Conservation (phyloP, 139 green algal species). For the Ostreobium quekettii region DNA sequence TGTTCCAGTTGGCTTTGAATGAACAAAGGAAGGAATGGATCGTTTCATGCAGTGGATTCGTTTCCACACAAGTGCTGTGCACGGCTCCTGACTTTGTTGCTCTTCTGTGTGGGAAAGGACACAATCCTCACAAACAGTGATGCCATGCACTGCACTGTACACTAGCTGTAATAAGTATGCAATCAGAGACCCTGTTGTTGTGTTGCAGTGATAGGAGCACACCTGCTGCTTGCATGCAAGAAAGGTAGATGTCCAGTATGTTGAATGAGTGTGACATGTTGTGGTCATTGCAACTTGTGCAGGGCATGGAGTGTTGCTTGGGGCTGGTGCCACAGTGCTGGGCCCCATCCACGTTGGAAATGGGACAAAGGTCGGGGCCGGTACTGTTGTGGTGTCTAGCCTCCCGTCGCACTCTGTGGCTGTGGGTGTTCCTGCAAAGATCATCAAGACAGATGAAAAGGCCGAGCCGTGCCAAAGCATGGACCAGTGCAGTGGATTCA, state of each 20-base stretch:
- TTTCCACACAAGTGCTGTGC: no score
- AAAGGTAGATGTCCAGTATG: background rate
- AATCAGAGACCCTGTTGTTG: no score
- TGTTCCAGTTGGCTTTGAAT: no score
- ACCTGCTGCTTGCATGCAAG: no score
- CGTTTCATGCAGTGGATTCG: no score
- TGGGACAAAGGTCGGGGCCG: slow-evolving; percentile 76
- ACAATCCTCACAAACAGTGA: no score
- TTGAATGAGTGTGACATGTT: background rate
- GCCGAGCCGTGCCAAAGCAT: slow-evolving; percentile 63
- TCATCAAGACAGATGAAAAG: slow-evolving; percentile 53
- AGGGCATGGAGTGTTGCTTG: slow-evolving; percentile 77
- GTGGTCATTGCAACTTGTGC: slow-evolving; percentile 21
- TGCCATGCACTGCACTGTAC: no score
- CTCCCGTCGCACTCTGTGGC: slow-evolving; percentile 73
- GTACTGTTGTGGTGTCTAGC: slow-evolving; percentile 71
- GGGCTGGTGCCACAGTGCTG: slow-evolving; percentile 74
- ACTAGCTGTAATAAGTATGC: no score
- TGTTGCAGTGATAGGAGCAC: no score
- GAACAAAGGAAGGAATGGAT: no score
- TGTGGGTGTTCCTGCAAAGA: slow-evolving; percentile 74
- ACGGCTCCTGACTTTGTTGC: no score
- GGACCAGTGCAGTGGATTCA: slow-evolving; percentile 66
- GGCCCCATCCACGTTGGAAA: slow-evolving; percentile 65
- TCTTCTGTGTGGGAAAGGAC: no score